Conservation (phyloP, 1,284 basidiomycete species). For the Phaffia rhodozyma region DNA sequence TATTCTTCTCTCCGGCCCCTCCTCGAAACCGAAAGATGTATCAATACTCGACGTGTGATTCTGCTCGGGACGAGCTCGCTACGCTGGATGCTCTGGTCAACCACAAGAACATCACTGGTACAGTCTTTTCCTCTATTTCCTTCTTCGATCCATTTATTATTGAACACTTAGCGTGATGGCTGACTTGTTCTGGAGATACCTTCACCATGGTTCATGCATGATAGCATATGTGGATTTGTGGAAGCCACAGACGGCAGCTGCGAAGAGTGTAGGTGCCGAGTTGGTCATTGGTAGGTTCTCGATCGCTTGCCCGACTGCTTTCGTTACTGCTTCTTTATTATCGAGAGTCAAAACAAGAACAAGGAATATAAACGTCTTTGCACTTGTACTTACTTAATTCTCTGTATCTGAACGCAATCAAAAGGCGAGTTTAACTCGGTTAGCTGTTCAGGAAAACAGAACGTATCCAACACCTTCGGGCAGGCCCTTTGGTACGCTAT, state of each 20-base stretch:
- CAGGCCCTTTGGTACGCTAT: conserved; percentile 33
- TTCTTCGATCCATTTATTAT: too few relatives aligned
- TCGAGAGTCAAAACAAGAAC: too few relatives aligned
- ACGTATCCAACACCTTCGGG: conserved; percentile 35
- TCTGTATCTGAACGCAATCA: too few relatives aligned
- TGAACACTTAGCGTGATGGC: too few relatives aligned
- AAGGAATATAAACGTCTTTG: too few relatives aligned
- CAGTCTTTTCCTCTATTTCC: too few relatives aligned
- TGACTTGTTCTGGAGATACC: not conserved
- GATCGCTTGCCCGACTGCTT: not conserved
- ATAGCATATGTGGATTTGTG: conserved; percentile 34
- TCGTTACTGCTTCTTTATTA: not conserved
- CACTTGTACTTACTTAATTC: too few relatives aligned
- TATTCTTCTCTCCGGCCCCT: not conserved
- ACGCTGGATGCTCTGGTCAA: conserved; percentile 33
- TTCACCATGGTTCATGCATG: not conserved
- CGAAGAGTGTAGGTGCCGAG: conserved; percentile 28
- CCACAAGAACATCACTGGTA: conserved; percentile 29
- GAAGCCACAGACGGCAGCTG: conserved; percentile 35
- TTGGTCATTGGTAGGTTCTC: conserved; percentile 30
- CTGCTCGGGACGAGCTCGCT: conserved; percentile 31
- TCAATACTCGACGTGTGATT: conserved; percentile 37
- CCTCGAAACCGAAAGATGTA: conserved; percentile 24
- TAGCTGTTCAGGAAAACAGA: conserved; percentile 35
- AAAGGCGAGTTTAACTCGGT: conserved; percentile 32